A percentile compares a stretch with the other conserved stretches of the same genome.
Conservation (phyloP, 768 basidiomycete species). For the Suillus clintonianus region DNA sequence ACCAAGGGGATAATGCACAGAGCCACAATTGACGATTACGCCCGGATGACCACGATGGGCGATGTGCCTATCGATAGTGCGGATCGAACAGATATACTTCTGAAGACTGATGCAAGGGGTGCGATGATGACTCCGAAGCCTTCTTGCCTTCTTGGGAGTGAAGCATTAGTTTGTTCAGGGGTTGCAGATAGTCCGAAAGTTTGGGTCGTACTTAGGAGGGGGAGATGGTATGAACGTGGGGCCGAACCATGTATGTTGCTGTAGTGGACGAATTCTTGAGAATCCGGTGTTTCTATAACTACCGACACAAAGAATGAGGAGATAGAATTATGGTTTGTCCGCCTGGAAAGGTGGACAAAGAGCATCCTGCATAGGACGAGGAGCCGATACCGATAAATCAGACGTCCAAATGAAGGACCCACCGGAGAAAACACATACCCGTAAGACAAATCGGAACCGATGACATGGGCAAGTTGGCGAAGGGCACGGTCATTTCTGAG, state of each 20-base stretch:
- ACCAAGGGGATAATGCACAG: neutral
- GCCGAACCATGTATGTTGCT: neutral
- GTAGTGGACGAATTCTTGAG: neutral
- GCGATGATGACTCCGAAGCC: neutral
- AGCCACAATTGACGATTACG: neutral
- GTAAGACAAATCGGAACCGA: neutral
- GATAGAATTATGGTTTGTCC: neutral
- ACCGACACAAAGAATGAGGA: neutral
- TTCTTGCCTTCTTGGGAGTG: neutral
- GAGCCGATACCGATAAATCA: neutral
- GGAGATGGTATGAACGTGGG: neutral
- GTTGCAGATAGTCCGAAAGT: neutral
- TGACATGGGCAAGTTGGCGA: neutral
- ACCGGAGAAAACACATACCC: neutral
- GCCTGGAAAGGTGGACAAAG: neutral
- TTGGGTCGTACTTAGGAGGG: neutral
- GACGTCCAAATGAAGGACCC: neutral
- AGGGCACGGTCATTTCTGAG: neutral
- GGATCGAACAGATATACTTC: constrained; percentile 5
- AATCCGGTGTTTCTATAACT: neutral
- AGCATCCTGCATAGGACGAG: neutral
- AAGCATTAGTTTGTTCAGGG: neutral
- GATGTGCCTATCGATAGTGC: constrained; percentile 12
- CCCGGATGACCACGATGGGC: constrained; percentile 3
- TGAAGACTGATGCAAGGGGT: neutral